These are phyloP conservation scores for Populus hybrid DNA, from an alignment of 441 rosid species.

Conservation along the genomic window DNA sequence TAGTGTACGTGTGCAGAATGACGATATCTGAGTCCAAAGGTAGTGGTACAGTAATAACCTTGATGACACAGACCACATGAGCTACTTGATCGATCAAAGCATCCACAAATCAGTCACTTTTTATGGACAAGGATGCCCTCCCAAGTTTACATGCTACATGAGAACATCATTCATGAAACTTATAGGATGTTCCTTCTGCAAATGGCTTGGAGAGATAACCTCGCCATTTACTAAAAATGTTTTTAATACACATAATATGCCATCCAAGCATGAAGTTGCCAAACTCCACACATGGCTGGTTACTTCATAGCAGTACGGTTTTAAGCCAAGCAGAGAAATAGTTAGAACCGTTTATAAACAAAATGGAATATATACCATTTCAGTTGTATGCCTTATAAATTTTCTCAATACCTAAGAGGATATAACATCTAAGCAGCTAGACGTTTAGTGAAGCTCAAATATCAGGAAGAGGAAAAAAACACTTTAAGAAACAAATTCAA, in stretches of 20 bases:
- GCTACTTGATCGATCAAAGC: neutral
- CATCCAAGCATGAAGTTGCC: neutral
- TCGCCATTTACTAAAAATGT: neutral
- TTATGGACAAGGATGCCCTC: neutral
- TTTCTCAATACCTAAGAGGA: neutral
- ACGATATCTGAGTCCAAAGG: neutral
- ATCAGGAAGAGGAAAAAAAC: neutral
- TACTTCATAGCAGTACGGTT: neutral
- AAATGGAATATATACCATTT: neutral
- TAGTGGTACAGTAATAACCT: neutral
- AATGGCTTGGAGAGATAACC: neutral
- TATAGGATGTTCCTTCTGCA: neutral
- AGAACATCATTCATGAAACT: neutral
- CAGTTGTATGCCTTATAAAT: neutral
- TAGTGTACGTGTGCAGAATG: neutral
- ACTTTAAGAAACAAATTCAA: neutral
- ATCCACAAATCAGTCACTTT: neutral
- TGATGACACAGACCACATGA: neutral
- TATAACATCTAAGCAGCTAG: neutral
- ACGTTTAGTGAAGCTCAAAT: neutral
- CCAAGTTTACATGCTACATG: neutral
- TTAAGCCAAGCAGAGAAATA: neutral
- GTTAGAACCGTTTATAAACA: neutral
- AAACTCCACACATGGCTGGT: neutral
- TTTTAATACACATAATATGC: neutral